phyloP scores from a whole-genome alignment of 345 rosid genomes.

The Eucalyptus tenuipes region DNA sequence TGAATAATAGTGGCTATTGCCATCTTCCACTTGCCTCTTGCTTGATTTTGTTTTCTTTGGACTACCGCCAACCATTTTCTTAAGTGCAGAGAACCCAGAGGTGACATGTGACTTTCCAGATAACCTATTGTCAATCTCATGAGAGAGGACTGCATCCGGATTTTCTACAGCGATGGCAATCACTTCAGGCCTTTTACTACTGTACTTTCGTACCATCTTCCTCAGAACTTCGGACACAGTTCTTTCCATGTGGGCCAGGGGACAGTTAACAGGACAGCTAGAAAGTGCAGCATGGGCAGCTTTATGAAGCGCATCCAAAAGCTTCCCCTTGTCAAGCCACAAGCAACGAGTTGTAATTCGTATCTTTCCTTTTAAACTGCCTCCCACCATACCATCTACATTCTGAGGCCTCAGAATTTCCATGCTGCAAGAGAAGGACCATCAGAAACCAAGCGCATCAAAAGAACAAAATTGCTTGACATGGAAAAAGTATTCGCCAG shows the following conservation, averaged over 20 bases:
- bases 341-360: slow-evolving; percentile 92
- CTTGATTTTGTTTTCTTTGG: slow-evolving; percentile 21
- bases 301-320: slow-evolving; percentile 77
- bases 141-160: slow-evolving; percentile 61
- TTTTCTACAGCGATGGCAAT: slow-evolving; percentile 77
- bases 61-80: slow-evolving; percentile 30
- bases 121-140: slow-evolving; percentile 49
- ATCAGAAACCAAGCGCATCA: background rate
- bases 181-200: slow-evolving; percentile 94
- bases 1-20: background rate
- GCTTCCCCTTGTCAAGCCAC: slow-evolving; percentile 98
- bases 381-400: slow-evolving; percentile 21
- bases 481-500: background rate
- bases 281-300: slow-evolving; percentile 92
- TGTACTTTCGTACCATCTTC: slow-evolving; percentile 91
- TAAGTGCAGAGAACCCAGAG: slow-evolving; percentile 40
- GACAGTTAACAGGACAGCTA: slow-evolving; percentile 80
- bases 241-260: slow-evolving; percentile 88
- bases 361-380: slow-evolving; percentile 72
- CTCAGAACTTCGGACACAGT: slow-evolving; percentile 73
- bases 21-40: slow-evolving; percentile 11
- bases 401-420: slow-evolving; percentile 72
- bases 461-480: background rate
- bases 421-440: slow-evolving; percentile 42
- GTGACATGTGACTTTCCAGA: slow-evolving; percentile 55